phyloP scores from a whole-genome alignment of 306 rosid genomes.

The Heteromeles arbutifolia region DNA sequence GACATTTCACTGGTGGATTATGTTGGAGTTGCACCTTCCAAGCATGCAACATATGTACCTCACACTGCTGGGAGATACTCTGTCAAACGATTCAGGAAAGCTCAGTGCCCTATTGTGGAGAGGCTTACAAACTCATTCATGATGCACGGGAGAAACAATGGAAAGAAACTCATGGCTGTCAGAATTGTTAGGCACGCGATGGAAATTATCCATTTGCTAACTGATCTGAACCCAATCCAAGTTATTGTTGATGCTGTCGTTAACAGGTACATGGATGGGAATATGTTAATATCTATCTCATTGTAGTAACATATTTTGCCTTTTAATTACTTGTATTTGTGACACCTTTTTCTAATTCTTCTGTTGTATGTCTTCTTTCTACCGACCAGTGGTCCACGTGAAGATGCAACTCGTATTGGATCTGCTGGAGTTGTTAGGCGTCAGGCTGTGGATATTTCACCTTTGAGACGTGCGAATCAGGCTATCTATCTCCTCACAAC shows the following conservation, averaged over 20 bases:
- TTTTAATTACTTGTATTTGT: neutral
- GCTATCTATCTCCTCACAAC: slow-evolving; percentile 44
- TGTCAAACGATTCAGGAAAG: neutral
- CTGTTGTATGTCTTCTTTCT: neutral
- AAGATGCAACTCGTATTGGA: neutral
- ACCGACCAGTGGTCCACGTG: slow-evolving; percentile 36
- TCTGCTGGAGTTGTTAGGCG: slow-evolving; percentile 24
- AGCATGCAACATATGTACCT: slow-evolving; percentile 2
- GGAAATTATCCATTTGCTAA: slow-evolving; percentile 4
- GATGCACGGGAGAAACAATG: slow-evolving; percentile 2
- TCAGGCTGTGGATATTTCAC: slow-evolving; percentile 49
- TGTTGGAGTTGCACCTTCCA: neutral
- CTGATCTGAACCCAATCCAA: slow-evolving; percentile 1
- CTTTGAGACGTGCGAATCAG: slow-evolving; percentile 38
- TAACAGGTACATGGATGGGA: neutral
- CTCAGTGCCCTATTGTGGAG: slow-evolving; percentile 4
- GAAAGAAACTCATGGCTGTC: neutral
- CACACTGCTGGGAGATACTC: slow-evolving; percentile 10
- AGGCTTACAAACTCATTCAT: slow-evolving; percentile 5
- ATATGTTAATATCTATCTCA: neutral
- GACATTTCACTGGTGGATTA: neutral
- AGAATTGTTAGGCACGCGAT: neutral
- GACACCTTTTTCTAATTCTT: neutral
- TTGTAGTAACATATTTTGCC: neutral
- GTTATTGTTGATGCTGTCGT: neutral